Evolutionary conservation across 139 green algal genomes (phyloP), one percentile per base, ranked within the genome.

Genomic region (Ulvella scutata): DNA sequence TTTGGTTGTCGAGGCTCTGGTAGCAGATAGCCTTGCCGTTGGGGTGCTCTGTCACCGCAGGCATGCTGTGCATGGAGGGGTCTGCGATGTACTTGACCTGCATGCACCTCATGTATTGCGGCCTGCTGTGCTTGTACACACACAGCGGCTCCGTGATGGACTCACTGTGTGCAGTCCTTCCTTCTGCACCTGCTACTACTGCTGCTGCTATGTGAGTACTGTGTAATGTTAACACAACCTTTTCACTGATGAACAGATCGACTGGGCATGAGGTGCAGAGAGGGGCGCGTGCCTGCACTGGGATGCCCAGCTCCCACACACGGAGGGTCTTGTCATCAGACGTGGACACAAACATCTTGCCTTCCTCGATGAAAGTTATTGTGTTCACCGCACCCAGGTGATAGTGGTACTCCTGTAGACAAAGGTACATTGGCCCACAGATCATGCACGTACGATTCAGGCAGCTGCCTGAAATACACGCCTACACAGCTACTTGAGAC

Each of bases 281-380:
- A 13, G 9, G 51, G 6, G 44, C n/a, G 4, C 43, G 26, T 21
- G 81, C 76, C 77, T 86, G 83, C 73, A 98, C 93, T 26, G 94
- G 94, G 39, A 98, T 96, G 73, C 93, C 94, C 79, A 95, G 96
- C 83, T 99, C 95, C 95, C 95, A 99, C 62, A 98, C 91, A 38
- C 95, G 85, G 72, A 99, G 89, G 43, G 88, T 94, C 85, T 98
- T 98, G 91, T 99, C 95, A 79, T 99, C 90, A 34, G 80, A 89
- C 9, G 90, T 93, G 37, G 88, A 88, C 17, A 96, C 88, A 76
- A 96, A 96, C 36, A 87, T 85, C 23, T 87, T 79, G 29, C 85
- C 87, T 37, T 94, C 91, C 79, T 99, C 94, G 33, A 97, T 85
- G 76, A 98, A 99, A 23, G 93, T 97, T 36, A 99, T 90, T 0